Percentiles rank a stretch among this genome's conserved stretches.
These are phyloP conservation scores for Fraxinus americana DNA, from an alignment of 257 asterid genomes.

Conservation along the genomic window DNA sequence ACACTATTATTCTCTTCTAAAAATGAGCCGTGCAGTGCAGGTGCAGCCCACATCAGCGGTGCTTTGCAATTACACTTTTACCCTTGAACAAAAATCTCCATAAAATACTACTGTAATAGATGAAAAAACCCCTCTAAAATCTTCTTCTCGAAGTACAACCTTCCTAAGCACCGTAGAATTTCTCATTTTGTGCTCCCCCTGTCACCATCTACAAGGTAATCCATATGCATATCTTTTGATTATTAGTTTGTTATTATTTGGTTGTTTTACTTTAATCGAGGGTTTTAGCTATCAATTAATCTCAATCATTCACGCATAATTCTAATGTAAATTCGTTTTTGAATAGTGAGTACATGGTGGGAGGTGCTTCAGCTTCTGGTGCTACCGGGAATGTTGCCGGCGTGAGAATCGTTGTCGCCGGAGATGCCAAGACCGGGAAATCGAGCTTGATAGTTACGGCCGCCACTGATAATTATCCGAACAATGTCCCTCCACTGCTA, in stretches of 20 bases:
- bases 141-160: too few relatives aligned
- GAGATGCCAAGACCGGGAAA: constrained; percentile 88
- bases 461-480: not conserved
- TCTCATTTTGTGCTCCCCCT: not conserved
- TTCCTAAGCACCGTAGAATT: too few relatives aligned
- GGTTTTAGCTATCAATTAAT: constrained; percentile 22
- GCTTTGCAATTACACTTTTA: too few relatives aligned
- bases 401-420: constrained; percentile 89
- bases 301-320: not conserved
- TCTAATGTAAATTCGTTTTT: not conserved
- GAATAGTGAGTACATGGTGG: constrained; percentile 54
- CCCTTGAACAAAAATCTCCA: too few relatives aligned
- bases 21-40: too few relatives aligned
- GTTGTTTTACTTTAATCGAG: not conserved
- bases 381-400: constrained; percentile 45
- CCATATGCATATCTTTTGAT: not conserved
- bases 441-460: not conserved
- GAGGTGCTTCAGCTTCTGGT: constrained; percentile 57
- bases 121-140: too few relatives aligned
- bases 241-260: not conserved
- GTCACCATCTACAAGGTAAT: constrained; percentile 23
- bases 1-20: too few relatives aligned
- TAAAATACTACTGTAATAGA: too few relatives aligned
- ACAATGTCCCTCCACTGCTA: not conserved
- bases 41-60: too few relatives aligned